Conservation (phyloP, 2,329 filamentous ascomycete species). For the Aureobasidium leucospermi region DNA sequence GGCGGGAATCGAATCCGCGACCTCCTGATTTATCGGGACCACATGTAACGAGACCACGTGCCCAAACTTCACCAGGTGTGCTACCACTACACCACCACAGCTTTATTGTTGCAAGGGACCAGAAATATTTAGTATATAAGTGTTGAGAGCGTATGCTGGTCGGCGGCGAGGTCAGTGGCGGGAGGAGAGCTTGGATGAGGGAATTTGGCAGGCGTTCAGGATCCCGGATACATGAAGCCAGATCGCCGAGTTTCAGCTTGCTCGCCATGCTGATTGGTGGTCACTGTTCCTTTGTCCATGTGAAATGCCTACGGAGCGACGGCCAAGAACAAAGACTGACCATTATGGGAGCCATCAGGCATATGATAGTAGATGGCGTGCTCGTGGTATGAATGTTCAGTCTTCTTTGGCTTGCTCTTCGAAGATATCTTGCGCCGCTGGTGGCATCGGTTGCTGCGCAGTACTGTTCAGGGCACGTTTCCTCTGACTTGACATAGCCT, state of each 20-base stretch:
- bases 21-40: not conserved
- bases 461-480: not conserved
- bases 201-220: too few relatives aligned
- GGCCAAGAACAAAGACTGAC: too few relatives aligned
- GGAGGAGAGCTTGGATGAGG: too few relatives aligned
- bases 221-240: not conserved
- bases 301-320: too few relatives aligned
- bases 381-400: not conserved
- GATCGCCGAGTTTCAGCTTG: too few relatives aligned
- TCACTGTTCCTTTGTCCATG: too few relatives aligned
- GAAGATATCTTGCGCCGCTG: not conserved
- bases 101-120: not conserved
- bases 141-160: not conserved
- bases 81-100: not conserved
- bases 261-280: too few relatives aligned
- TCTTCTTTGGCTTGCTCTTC: not conserved
- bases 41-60: too few relatives aligned
- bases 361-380: not conserved
- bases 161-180: not conserved
- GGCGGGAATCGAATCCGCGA: not conserved
- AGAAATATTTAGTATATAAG: not conserved
- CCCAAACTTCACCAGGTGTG: not conserved
- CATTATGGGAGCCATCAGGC: not conserved
- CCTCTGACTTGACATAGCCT: slow-evolving; percentile 22
- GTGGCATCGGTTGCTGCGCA: not conserved